Evolutionary conservation across 805 yeast species (phyloP), one percentile per base, ranked within the genome.

Genomic region (Wickerhamomyces rabaulensis): DNA sequence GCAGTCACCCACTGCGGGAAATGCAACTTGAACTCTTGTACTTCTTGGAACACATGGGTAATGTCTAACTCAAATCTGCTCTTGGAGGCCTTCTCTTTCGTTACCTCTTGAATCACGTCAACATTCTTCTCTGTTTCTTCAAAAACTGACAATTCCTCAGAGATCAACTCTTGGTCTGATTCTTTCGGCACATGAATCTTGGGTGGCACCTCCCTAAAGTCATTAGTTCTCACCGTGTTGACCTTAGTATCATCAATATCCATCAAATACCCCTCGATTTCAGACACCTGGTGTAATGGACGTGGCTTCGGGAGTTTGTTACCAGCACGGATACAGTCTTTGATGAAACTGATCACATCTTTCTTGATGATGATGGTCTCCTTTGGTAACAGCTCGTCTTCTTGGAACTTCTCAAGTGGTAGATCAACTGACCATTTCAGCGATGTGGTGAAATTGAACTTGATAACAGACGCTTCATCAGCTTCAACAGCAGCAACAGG

Each of bases 341-440:
- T 49, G 10, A 52, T 41, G 25, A 42, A 52, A 4, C 26, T 29
- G 2, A 45, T 42, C 12, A 47, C 39, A 10, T 54, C 55, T 26
- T 42, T 51, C n/a, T 44, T 49, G 8, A 54, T 43, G 4, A 40
- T 21, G 3, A 55, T 29, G 1, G 50, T 26, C 27, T 55, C 59
- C 29, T 43, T 55, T 6, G 51, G 53, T 8, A 53, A 2, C 15
- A 51, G 6, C 1, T 42, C 42, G 4, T 22, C 20, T 20, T 41
- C 42, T 29, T 20, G 20, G 7, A 21, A 22, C 7, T 27, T 21
- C 20, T 13, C 20, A 3, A 16, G 10, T 4, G 17, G 36, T 4
- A 9, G 12, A 16, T 33, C 36, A 10, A 33, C 36, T 17, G 20
- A 6, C 20, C 36, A 33, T 16, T 15, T 33, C 4, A 9, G 13